Evolutionary conservation across 192 early-diverging fungal genomes (phyloP).

Genomic region (Entrophospora sp.): DNA sequence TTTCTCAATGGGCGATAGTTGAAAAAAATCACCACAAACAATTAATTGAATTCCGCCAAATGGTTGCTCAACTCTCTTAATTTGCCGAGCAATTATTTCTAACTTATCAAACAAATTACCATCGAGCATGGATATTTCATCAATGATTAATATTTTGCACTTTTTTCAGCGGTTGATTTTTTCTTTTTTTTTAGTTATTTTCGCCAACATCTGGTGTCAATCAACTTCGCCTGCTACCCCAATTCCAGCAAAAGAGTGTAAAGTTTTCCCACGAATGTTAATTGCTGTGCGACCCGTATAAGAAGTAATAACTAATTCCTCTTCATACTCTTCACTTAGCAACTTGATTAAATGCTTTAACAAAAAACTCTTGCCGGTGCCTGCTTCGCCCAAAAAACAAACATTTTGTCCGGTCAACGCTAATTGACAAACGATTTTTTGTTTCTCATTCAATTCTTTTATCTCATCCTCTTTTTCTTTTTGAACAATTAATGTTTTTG

Average conservation of each 20-base stretch:
- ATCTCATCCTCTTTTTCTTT: background rate
- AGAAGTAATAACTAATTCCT: slow-evolving; percentile 50
- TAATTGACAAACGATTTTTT: background rate
- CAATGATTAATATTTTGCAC: background rate
- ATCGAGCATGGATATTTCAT: slow-evolving; percentile 65
- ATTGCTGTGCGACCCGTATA: slow-evolving; percentile 76
- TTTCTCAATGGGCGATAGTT: slow-evolving; percentile 58
- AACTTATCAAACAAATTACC: slow-evolving; percentile 61
- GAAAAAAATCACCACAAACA: slow-evolving; percentile 70
- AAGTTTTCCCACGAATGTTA: slow-evolving; percentile 64
- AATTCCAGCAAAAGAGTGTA: slow-evolving; percentile 56
- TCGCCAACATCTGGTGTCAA: background rate
- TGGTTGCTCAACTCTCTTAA: slow-evolving; percentile 29
- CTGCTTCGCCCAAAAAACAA: slow-evolving; percentile 74
- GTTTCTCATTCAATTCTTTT: background rate
- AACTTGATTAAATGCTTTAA: slow-evolving; percentile 33
- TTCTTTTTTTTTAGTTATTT: background rate
- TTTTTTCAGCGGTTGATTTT: background rate
- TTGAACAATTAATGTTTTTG: background rate
- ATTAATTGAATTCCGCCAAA: slow-evolving; percentile 73
- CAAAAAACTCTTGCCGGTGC: slow-evolving; percentile 42
- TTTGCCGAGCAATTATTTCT: slow-evolving; percentile 51
- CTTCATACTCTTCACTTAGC: slow-evolving; percentile 12
- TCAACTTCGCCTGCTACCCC: background rate
- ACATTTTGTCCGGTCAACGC: slow-evolving; percentile 29